A percentile compares a stretch with the other conserved stretches of the same genome.
phyloP scores from a whole-genome alignment of 2,329 filamentous ascomycete genomes.

The Xylariaceae sp. region DNA sequence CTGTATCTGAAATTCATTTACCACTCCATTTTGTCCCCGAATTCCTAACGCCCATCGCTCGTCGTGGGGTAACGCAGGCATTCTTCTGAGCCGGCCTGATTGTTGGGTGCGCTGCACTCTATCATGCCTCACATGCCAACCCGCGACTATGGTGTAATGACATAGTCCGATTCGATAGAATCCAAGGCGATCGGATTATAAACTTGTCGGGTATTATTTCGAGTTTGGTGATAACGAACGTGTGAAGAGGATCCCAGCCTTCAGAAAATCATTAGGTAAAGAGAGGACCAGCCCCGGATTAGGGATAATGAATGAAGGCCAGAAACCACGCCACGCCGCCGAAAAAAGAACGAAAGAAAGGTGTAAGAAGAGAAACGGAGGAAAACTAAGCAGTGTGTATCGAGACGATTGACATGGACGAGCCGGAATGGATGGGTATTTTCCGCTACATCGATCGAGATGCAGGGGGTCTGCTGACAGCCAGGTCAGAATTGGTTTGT shows the following conservation, averaged over 20 bases:
- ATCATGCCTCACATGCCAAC: slow-evolving; percentile 26
- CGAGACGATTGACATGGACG: no score
- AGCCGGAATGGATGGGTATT: no score
- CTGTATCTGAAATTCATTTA: slow-evolving; percentile 12
- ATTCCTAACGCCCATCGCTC: slow-evolving; percentile 15
- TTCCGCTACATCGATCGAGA: no score
- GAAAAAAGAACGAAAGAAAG: no score
- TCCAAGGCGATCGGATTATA: slow-evolving; percentile 4
- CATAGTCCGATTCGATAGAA: slow-evolving; percentile 18
- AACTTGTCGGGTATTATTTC: neutral
- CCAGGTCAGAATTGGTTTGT: no score
- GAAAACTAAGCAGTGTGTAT: no score
- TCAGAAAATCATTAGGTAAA: slow-evolving; percentile 22
- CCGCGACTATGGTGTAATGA: slow-evolving; percentile 16
- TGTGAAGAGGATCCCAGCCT: slow-evolving; percentile 19
- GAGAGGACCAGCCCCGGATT: slow-evolving; percentile 29
- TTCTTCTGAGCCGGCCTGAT: slow-evolving; percentile 15
- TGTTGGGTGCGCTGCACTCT: slow-evolving; percentile 9
- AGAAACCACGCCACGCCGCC: no score
- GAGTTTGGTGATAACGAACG: slow-evolving; percentile 14
- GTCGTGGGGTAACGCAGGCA: slow-evolving; percentile 22
- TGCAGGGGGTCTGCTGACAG: no score
- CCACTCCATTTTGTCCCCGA: slow-evolving; percentile 14
- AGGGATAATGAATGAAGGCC: no score
- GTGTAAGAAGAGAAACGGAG: no score